Percentiles rank a stretch among this genome's conserved stretches.
Conservation (phyloP, 371 early-diverging fungal genomes). For the Conidiobolus incongruus region DNA sequence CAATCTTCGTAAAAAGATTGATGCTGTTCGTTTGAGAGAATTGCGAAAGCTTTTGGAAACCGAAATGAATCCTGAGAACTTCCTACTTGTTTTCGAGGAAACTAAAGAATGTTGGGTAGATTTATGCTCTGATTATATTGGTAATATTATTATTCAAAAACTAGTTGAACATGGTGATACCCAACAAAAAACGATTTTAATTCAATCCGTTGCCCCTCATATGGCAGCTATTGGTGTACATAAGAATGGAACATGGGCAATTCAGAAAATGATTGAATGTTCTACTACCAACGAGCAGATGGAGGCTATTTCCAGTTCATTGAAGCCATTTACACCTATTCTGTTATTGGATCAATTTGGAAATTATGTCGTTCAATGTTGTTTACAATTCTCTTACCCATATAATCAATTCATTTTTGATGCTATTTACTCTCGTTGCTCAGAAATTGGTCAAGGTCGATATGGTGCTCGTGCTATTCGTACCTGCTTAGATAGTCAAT, state of each 20-base stretch:
- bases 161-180: slow-evolving; percentile 60
- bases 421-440: slow-evolving; percentile 64
- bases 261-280: slow-evolving; percentile 87
- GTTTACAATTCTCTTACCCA: slow-evolving; percentile 52
- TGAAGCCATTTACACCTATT: slow-evolving; percentile 62
- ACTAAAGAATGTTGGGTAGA: slow-evolving; percentile 4
- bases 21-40: slow-evolving; percentile 58
- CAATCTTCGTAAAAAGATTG: slow-evolving; percentile 28
- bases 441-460: slow-evolving; percentile 82
- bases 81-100: slow-evolving; percentile 5
- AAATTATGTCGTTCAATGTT: slow-evolving; percentile 95
- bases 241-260: slow-evolving; percentile 91
- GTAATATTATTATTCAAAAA: slow-evolving; percentile 86
- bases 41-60: slow-evolving; percentile 63
- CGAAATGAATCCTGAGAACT: not conserved
- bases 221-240: slow-evolving; percentile 83
- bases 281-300: slow-evolving; percentile 33
- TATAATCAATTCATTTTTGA: slow-evolving; percentile 85
- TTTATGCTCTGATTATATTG: slow-evolving; percentile 48
- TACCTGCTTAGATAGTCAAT: slow-evolving; percentile 75
- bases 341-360: slow-evolving; percentile 89
- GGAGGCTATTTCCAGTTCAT: slow-evolving; percentile 31
- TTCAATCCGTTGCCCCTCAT: slow-evolving; percentile 48
- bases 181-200: slow-evolving; percentile 32
- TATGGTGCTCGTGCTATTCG: slow-evolving; percentile 93